Base-by-base conservation (phyloP, 345 rosid genomes). In the Heritiera fomes region DNA sequence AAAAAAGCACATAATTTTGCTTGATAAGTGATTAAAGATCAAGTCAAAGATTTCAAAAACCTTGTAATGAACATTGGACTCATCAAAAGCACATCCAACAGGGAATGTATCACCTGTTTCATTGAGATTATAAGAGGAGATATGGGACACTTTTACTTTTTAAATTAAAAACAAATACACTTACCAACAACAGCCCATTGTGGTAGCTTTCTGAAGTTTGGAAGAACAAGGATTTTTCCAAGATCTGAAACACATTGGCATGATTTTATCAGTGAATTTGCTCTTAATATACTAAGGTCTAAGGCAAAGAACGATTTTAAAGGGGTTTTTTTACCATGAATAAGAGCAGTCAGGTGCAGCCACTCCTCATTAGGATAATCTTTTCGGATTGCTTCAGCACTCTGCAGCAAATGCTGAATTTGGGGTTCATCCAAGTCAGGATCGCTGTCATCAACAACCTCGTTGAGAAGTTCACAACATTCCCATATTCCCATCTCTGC, bases 381-480 rank as follows among this genome's bases (percentile, higher is more conserved):
- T 69, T 82, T 87, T 20, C 92, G 81, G 72, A 90, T 84, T 40
- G 93, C 93, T 82, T 91, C 95, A 64, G 95, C 91, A 1, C 89
- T 87, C 80, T 91, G 95, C 40, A 91, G 75, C 74, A 91, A 83
- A 63, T 91, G 95, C 77, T 88, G 88, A 53, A 89, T 91, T 47
- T 91, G 95, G 61, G 93, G 95, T 68, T 91, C 95, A 70, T 91
- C 95, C 61, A 89, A 80, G 69, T 89, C 95, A 23, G 95, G 95
- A 77, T 89, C 94, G 20, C 91, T 91, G 0, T 91, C 95, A 77
- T 91, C 95, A 2, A 91, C 87, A 7, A 86, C 89, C 60, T 85
- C 85, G 64, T 91, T 90, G 32, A 90, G 82, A 41, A 88, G 79
- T 75, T 89, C 91, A 77, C 92, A 91, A 64, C 93, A 88, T 79